Conservation (phyloP, 176 grass and related monocot species). For the Oryza rufipogon region DNA sequence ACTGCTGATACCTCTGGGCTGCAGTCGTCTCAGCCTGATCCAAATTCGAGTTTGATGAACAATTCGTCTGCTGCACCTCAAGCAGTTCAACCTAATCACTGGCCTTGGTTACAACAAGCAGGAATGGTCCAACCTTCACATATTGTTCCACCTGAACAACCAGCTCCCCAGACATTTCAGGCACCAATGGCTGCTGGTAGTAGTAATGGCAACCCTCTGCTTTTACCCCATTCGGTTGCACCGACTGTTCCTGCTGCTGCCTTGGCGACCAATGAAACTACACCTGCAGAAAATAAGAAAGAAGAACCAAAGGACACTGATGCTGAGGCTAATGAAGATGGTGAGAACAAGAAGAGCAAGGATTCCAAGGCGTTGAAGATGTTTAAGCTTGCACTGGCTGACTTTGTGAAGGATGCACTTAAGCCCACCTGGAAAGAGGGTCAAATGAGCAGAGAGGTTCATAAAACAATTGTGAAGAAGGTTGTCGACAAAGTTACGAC, state of each 20-base stretch:
- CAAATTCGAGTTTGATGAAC: slow-evolving; percentile 37
- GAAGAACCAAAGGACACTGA: slow-evolving; percentile 51
- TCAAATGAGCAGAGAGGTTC: slow-evolving; percentile 81
- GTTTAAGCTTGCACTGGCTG: slow-evolving; percentile 84
- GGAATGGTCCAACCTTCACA: slow-evolving; percentile 34
- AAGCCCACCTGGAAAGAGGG: slow-evolving; percentile 99
- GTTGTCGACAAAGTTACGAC: slow-evolving; percentile 91
- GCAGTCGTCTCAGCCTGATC: slow-evolving; percentile 45
- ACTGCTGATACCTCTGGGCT: slow-evolving; percentile 45
- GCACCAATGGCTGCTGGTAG: slow-evolving; percentile 38
- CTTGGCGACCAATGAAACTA: slow-evolving; percentile 44
- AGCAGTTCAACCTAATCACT: slow-evolving; percentile 47
- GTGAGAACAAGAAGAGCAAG: slow-evolving; percentile 65
- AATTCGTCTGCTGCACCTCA: slow-evolving; percentile 29
- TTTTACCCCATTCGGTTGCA: slow-evolving; percentile 34
- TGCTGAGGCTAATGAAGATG: slow-evolving; percentile 51
- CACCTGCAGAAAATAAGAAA: slow-evolving; percentile 53
- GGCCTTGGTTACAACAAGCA: slow-evolving; percentile 48
- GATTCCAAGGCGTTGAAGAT: slow-evolving; percentile 75
- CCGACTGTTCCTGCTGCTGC: slow-evolving; percentile 13
- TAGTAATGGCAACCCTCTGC: slow-evolving; percentile 40
- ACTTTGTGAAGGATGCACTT: slow-evolving; percentile 89
- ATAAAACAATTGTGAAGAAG: slow-evolving; percentile 98
- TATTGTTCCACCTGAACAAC: slow-evolving; percentile 45
- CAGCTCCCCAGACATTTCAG: slow-evolving; percentile 41